Base-by-base conservation (phyloP, 2,329 filamentous ascomycete genomes). In the Byssochlamys sp. region DNA sequence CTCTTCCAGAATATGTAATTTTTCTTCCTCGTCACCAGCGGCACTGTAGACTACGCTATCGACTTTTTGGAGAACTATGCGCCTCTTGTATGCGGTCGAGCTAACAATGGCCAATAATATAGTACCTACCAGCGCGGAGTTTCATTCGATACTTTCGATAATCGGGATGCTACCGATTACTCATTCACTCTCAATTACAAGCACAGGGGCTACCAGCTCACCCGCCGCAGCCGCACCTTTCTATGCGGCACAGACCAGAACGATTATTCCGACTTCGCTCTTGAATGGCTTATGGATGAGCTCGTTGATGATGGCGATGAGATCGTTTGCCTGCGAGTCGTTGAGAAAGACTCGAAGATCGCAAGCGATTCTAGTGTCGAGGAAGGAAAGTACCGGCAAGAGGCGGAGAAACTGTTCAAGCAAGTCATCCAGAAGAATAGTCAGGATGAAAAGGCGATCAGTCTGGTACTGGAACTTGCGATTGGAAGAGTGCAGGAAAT, bases 221-320 rank as follows among this genome's bases (percentile, higher is more conserved):
- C 85, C 49, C 86, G 90, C 60, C 83, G 89, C 59, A 94, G 89
- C 56, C 85, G 91, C 55, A 95, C 90, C 7, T 95, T 96, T 66
- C 85, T 96, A 69, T 92, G 91, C 62, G 91, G 91, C 24, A 88
- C 91, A 19, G 91, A 96, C 73, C 89, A 92, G 67, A 91, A 96
- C 65, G 84, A 90, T 58, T 96, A 96, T 73, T 95, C 90, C 5
- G 89, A 95, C 61, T 94, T 92, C 73, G 91, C 91, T 14, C 79
- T 96, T 19, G 89, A 95, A 72, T 96, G 91, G 91, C 80, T 96
- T 54, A 83, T 96, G 45, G 90, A 95, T 66, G 90, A 95, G 74
- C 80, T 96, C 57, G 90, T 96, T 48, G 91, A 96, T 66, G 91
- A 96, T 67, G 91, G 91, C 19, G 91, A 96, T 69, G 90, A 96